phyloP scores from a whole-genome alignment of 306 rosid genomes.

The Quercus ilex region DNA sequence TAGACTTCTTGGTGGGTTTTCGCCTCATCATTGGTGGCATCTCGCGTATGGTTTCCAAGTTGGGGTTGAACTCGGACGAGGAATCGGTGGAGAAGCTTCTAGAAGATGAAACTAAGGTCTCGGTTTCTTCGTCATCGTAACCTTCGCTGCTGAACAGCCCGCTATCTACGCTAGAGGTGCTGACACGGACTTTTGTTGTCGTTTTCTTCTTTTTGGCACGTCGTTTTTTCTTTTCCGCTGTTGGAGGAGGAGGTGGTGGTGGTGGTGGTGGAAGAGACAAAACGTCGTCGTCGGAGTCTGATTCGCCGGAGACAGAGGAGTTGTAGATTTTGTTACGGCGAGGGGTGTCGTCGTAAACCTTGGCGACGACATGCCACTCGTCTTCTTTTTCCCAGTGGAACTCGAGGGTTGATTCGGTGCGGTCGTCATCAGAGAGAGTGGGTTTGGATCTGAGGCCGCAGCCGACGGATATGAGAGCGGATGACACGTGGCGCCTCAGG shows the following conservation, averaged over 20 bases:
- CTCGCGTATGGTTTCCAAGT: constrained; percentile 34
- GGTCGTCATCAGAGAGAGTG: constrained; percentile 43
- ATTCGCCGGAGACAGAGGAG: constrained; percentile 36
- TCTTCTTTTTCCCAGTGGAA: constrained; percentile 45
- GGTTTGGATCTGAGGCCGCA: constrained; percentile 31
- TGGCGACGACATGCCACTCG: constrained; percentile 51
- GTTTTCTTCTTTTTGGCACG: constrained; percentile 32
- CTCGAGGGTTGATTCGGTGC: background rate
- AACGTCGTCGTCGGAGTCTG: constrained; percentile 21
- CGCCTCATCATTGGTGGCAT: background rate
- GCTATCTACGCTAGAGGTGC: constrained; percentile 58
- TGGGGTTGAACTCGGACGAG: constrained; percentile 20
- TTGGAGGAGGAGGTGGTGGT: constrained; percentile 3
- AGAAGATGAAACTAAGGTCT: constrained; percentile 54
- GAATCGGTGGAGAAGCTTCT: constrained; percentile 48
- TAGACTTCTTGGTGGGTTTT: background rate
- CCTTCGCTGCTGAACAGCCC: constrained; percentile 47
- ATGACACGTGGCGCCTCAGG: constrained; percentile 45
- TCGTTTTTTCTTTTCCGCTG: constrained; percentile 26
- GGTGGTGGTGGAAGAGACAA: constrained; percentile 26
- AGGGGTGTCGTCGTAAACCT: constrained; percentile 22
- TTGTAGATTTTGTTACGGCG: constrained; percentile 50
- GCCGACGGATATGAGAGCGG: constrained; percentile 29
- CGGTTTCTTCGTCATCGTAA: constrained; percentile 40
- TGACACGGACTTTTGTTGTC: constrained; percentile 29